phyloP scores from a whole-genome alignment of 495 filamentous ascomycete genomes.

The Trichocladium uniseriatum region DNA sequence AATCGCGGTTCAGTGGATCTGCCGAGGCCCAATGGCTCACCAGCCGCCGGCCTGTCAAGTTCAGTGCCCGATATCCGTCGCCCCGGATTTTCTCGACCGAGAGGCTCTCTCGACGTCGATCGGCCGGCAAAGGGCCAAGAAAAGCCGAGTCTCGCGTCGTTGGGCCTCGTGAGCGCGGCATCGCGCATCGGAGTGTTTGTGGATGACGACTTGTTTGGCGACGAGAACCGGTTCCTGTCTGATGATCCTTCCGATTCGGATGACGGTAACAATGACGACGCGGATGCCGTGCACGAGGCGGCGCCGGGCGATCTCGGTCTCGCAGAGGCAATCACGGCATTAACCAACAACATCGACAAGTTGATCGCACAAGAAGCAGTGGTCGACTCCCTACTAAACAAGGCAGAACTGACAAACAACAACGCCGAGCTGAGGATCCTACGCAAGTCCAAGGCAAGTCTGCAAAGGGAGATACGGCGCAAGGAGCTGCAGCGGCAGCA shows the following conservation, averaged over 20 bases:
- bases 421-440: constrained; percentile 85
- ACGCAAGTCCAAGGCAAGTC: constrained; percentile 84
- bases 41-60: too few species aligned
- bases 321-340: constrained; percentile 77
- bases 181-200: constrained; percentile 80
- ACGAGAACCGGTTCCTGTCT: constrained; percentile 77
- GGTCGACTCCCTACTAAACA: constrained; percentile 80
- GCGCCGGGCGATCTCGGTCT: constrained; percentile 91
- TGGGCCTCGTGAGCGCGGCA: constrained; percentile 77
- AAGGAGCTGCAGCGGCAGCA: constrained; percentile 96
- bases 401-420: constrained; percentile 96
- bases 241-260: constrained; percentile 75
- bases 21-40: not conserved
- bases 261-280: constrained; percentile 50
- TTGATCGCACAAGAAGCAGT: constrained; percentile 81
- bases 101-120: constrained; percentile 49
- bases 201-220: constrained; percentile 86
- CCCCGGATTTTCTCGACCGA: constrained; percentile 18
- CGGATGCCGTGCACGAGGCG: constrained; percentile 87
- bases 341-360: constrained; percentile 84
- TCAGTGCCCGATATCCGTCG: constrained; percentile 39
- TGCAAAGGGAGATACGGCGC: constrained; percentile 82
- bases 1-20: constrained; percentile 51
- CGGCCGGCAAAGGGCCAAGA: constrained; percentile 44
- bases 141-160: constrained; percentile 78